These are phyloP conservation scores for Elongisporangium undulatum DNA, from an alignment of 352 stramenopile genomes.

Conservation along the genomic window DNA sequence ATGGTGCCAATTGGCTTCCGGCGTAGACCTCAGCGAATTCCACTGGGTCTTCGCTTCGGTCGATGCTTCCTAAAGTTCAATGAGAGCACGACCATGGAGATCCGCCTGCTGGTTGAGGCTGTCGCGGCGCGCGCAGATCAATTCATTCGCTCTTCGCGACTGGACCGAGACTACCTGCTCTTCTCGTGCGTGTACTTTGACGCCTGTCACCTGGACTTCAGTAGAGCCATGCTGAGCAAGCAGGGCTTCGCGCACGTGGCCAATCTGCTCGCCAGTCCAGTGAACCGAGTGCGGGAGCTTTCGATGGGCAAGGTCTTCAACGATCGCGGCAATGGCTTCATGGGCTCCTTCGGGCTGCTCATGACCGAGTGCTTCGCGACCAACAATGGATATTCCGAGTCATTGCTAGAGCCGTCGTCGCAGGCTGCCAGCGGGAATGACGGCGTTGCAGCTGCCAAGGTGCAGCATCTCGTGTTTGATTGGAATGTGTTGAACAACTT, in stretches of 20 bases:
- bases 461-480: constrained; percentile 22
- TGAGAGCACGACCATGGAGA: neutral
- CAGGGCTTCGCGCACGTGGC: constrained; percentile 12
- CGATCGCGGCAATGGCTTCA: neutral
- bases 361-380: constrained; percentile 22
- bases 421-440: neutral
- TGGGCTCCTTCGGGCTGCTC: constrained; percentile 17
- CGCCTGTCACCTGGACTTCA: constrained; percentile 14
- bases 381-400: neutral
- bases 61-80: constrained; percentile 7
- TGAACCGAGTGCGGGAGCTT: constrained; percentile 12
- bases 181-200: constrained; percentile 6
- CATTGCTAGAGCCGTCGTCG: neutral
- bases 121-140: neutral
- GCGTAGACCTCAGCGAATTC: constrained; percentile 4
- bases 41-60: constrained; percentile 26
- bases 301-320: constrained; percentile 21
- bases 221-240: constrained; percentile 7
- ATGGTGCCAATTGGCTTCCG: constrained; percentile 4
- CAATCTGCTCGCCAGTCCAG: constrained; percentile 6
- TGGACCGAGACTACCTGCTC: neutral
- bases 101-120: neutral
- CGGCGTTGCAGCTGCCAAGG: neutral
- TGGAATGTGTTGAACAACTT: constrained; percentile 18
- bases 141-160: neutral